Conservation (phyloP, 768 basidiomycete species). For the Leccinellum rugosiceps region DNA sequence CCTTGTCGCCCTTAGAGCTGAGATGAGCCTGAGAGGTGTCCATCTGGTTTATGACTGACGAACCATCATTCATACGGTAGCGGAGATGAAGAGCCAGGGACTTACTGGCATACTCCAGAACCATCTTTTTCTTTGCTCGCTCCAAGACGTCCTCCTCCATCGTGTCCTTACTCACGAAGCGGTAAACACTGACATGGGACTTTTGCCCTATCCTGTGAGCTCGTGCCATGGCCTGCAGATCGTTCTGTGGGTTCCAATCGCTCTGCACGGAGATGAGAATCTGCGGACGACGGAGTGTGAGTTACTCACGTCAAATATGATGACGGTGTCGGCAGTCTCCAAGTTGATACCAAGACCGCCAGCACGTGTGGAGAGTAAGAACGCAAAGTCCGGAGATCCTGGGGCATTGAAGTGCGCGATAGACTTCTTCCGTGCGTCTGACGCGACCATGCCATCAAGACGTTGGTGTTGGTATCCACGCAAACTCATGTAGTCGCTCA, state of each 20-base stretch:
- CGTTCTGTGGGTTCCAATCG: constrained; percentile 99
- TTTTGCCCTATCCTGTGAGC: constrained; percentile 99
- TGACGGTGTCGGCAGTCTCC: constrained; percentile 98
- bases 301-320: constrained; percentile 90
- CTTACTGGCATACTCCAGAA: constrained; percentile 97
- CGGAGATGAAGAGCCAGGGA: constrained; percentile 28
- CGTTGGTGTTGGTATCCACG: constrained; percentile 92
- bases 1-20: constrained; percentile 66
- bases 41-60: constrained; percentile 98
- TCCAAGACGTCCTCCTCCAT: constrained; percentile 99
- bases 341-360: constrained; percentile 98
- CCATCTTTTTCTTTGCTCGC: constrained; percentile 99
- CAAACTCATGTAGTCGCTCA: constrained; percentile 93
- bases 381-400: constrained; percentile 93
- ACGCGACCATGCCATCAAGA: constrained; percentile 92
- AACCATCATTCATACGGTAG: constrained; percentile 7
- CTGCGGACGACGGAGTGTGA: not conserved
- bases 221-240: constrained; percentile 98
- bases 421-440: constrained; percentile 89
- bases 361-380: constrained; percentile 93
- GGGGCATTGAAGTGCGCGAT: constrained; percentile 97
- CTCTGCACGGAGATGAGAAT: constrained; percentile 51
- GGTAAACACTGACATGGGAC: constrained; percentile 96
- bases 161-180: constrained; percentile 98
- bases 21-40: constrained; percentile 98